Conservation (phyloP, 768 basidiomycete species). For the Pisolithus tinctorius region DNA sequence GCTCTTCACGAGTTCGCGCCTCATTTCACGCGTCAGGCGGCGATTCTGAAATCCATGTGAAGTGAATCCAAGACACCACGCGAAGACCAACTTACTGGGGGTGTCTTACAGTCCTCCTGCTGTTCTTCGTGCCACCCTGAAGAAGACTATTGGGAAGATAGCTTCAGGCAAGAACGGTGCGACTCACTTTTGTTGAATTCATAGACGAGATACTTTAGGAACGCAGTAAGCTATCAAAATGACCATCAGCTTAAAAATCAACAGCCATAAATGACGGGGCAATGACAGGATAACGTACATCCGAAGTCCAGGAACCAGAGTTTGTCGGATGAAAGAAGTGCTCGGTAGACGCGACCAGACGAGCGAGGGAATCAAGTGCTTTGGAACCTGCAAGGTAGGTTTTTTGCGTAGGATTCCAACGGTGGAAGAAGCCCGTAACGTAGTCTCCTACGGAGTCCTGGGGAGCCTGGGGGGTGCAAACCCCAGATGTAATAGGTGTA, state of each 20-base stretch:
- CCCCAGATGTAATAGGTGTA: slow-evolving; percentile 62
- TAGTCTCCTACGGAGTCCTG: slow-evolving; percentile 46
- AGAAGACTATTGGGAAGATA: slow-evolving; percentile 56
- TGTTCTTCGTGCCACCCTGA: slow-evolving; percentile 63
- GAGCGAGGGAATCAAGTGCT: slow-evolving; percentile 82
- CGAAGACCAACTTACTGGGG: slow-evolving; percentile 36
- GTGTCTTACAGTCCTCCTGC: slow-evolving; percentile 69
- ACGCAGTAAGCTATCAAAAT: slow-evolving; percentile 58
- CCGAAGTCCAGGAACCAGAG: slow-evolving; percentile 73
- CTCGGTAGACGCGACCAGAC: slow-evolving; percentile 86
- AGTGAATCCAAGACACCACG: neutral
- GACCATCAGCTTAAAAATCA: slow-evolving; percentile 5
- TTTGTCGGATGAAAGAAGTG: slow-evolving; percentile 96
- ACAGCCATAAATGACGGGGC: neutral
- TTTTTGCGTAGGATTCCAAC: slow-evolving; percentile 31
- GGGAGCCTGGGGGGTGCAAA: slow-evolving; percentile 45
- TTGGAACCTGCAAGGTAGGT: slow-evolving; percentile 78
- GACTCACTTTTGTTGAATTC: slow-evolving; percentile 75
- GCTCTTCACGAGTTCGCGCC: slow-evolving; percentile 72
- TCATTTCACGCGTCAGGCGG: slow-evolving; percentile 75
- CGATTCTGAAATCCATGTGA: slow-evolving; percentile 1
- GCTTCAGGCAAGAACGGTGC: slow-evolving; percentile 30
- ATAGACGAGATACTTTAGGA: slow-evolving; percentile 78
- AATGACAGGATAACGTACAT: slow-evolving; percentile 14
- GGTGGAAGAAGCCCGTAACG: slow-evolving; percentile 52